Conservation (phyloP, 371 early-diverging fungal genomes). For the Apophysomyces sp. region DNA sequence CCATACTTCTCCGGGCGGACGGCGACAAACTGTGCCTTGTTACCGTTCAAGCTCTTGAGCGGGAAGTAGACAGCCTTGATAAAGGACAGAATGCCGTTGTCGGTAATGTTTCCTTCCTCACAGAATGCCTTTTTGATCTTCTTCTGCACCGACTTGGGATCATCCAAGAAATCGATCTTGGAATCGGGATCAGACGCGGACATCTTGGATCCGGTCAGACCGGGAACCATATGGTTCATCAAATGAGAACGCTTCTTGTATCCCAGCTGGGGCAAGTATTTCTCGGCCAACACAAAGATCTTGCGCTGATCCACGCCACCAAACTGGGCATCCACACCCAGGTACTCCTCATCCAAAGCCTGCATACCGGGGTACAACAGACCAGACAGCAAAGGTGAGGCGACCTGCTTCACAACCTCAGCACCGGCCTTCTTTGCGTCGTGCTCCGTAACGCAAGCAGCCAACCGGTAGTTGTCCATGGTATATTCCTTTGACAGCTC, state of each 20-base stretch:
- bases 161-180: conserved; percentile 98
- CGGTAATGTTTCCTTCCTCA: conserved; percentile 95
- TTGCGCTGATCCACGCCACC: conserved; percentile 99
- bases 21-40: conserved; percentile 66
- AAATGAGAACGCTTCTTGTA: conserved; percentile 98
- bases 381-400: conserved; percentile 90
- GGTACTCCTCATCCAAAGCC: conserved; percentile 99
- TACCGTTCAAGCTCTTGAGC: conserved; percentile 58
- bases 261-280: conserved; percentile 94
- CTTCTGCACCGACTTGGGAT: conserved; percentile 78
- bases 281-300: conserved; percentile 98
- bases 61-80: conserved; percentile 93
- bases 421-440: conserved; percentile 99
- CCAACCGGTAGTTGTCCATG: conserved; percentile 93
- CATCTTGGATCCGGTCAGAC: conserved; percentile 98
- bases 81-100: conserved; percentile 94
- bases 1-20: conserved; percentile 88
- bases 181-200: conserved; percentile 96
- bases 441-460: conserved; percentile 89
- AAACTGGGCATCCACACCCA: conserved; percentile 98
- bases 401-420: conserved; percentile 99
- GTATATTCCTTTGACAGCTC: conserved; percentile 89
- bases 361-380: conserved; percentile 99
- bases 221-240: conserved; percentile 99
- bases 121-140: conserved; percentile 99